phyloP scores from a whole-genome alignment of 192 early-diverging fungal species.

The Coemansia sp. region DNA sequence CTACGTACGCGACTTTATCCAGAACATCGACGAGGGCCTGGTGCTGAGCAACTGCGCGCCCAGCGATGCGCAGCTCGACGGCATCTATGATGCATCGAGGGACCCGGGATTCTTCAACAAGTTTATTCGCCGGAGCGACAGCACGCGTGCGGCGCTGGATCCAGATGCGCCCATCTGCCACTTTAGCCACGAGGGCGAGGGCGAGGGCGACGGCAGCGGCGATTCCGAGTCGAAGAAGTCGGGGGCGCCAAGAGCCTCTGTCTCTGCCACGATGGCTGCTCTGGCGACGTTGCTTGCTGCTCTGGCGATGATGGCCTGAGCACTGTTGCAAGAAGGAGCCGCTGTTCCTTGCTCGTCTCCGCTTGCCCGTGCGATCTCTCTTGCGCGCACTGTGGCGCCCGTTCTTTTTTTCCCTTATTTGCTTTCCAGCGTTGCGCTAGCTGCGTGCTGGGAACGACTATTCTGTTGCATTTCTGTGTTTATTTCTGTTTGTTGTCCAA shows the following conservation, averaged over 20 bases:
- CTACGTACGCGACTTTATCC: constrained; percentile 47
- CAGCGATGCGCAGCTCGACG: constrained; percentile 29
- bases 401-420: constrained; percentile 4
- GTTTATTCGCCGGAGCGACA: constrained; percentile 15
- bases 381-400: background rate
- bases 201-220: no score
- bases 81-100: constrained; percentile 28
- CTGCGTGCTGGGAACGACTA: no score
- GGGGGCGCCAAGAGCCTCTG: no score
- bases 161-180: constrained; percentile 28
- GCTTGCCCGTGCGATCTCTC: no score
- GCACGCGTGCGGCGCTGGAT: background rate
- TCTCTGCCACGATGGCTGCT: no score
- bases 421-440: background rate
- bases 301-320: no score
- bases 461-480: background rate
- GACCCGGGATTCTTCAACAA: constrained; percentile 46
- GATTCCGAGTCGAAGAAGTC: constrained; percentile 8
- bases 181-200: constrained; percentile 18
- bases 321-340: no score
- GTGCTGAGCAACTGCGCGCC: constrained; percentile 37
- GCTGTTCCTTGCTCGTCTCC: no score
- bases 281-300: no score
- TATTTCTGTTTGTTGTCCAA: no score
- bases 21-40: constrained; percentile 19